These are phyloP conservation scores for Thelephora aurantiotincta DNA, from an alignment of 768 basidiomycete genomes.

Conservation along the genomic window DNA sequence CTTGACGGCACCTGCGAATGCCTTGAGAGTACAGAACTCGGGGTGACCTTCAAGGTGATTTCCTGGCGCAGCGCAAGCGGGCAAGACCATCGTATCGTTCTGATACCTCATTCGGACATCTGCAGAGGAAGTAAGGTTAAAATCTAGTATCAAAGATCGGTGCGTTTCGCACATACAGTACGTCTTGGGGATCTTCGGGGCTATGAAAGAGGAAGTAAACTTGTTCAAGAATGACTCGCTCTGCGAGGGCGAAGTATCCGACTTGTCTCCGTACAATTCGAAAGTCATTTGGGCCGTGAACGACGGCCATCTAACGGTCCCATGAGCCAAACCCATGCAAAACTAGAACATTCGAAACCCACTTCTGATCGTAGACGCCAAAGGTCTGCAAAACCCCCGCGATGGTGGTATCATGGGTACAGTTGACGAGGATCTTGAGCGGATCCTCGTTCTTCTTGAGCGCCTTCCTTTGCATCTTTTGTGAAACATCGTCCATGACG, in stretches of 20 bases:
- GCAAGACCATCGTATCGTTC: constrained; percentile 47
- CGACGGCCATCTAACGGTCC: constrained; percentile 44
- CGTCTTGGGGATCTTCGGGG: constrained; percentile 18
- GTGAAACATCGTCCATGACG: constrained; percentile 45
- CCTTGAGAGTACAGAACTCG: constrained; percentile 57
- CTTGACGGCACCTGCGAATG: constrained; percentile 45
- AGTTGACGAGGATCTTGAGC: constrained; percentile 52
- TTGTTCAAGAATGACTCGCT: not conserved
- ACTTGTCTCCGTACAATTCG: constrained; percentile 36
- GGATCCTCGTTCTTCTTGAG: constrained; percentile 29
- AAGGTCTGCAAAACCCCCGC: constrained; percentile 50
- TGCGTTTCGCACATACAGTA: constrained; percentile 24
- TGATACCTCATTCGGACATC: constrained; percentile 64
- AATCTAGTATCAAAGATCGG: not conserved
- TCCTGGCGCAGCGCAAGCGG: constrained; percentile 49
- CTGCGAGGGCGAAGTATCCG: not conserved
- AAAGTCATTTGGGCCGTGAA: constrained; percentile 66
- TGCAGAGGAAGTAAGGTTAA: constrained; percentile 2
- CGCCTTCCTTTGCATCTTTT: constrained; percentile 48
- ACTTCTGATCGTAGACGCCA: constrained; percentile 63
- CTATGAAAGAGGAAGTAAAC: constrained; percentile 25
- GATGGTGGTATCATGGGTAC: constrained; percentile 60
- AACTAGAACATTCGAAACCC: constrained; percentile 7
- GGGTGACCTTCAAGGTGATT: constrained; percentile 57
- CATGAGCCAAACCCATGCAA: not conserved